phyloP scores from a whole-genome alignment of 306 rosid genomes.

The Cicer yamashitae region DNA sequence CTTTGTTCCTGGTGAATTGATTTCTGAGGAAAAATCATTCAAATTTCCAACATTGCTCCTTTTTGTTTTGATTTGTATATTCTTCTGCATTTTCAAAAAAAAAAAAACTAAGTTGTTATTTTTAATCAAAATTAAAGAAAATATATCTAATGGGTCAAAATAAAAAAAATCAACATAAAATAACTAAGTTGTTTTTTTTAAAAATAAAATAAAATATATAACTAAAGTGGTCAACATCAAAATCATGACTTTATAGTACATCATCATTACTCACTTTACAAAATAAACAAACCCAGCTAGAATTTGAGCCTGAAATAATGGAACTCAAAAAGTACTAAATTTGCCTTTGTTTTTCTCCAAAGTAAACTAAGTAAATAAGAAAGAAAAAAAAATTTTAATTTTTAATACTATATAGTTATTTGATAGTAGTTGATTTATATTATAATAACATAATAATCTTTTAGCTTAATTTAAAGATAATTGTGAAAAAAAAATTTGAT shows the following conservation, averaged over 20 bases:
- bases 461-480: too few relatives aligned
- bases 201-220: too few relatives aligned
- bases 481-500: too few relatives aligned
- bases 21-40: slow-evolving; percentile 60
- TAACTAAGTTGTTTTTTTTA: too few relatives aligned
- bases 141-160: too few relatives aligned
- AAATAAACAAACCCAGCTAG: slow-evolving; percentile 28
- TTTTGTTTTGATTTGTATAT: slow-evolving; percentile 76
- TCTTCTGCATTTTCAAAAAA: slow-evolving; percentile 61
- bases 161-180: too few relatives aligned
- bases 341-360: too few relatives aligned
- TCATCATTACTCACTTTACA: slow-evolving; percentile 45
- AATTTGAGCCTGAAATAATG: slow-evolving; percentile 14
- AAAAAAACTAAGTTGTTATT: neutral
- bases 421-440: too few relatives aligned
- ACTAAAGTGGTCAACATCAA: slow-evolving; percentile 22
- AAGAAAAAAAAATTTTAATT: too few relatives aligned
- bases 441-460: too few relatives aligned
- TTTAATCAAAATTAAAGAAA: too few relatives aligned
- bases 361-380: too few relatives aligned
- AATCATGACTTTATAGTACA: slow-evolving; percentile 8
- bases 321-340: slow-evolving; percentile 15
- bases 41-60: slow-evolving; percentile 41
- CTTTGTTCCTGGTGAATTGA: slow-evolving; percentile 73
- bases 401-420: neutral